phyloP scores from a whole-genome alignment of 495 filamentous ascomycete genomes.

The Hypoxylon fuscum region DNA sequence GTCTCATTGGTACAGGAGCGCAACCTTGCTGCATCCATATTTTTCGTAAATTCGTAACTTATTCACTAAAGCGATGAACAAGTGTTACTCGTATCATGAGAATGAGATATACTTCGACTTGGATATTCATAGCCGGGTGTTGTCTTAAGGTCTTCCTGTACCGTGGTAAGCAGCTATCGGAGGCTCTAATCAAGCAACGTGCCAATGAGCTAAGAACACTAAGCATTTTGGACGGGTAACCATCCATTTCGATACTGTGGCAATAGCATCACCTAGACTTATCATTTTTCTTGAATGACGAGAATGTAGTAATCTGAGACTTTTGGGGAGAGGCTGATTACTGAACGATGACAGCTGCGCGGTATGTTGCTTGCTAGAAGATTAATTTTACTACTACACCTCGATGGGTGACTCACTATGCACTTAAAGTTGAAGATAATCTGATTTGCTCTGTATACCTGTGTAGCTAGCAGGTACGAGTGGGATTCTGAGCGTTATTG shows the following conservation, averaged over 20 bases:
- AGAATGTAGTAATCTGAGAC: background rate
- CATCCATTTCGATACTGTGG: constrained; percentile 10
- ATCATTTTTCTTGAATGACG: background rate
- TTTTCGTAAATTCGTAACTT: background rate
- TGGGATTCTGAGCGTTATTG: constrained; percentile 10
- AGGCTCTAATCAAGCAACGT: constrained; percentile 2
- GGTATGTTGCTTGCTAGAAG: too few species aligned
- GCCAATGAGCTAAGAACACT: constrained; percentile 30
- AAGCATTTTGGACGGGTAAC: constrained; percentile 30
- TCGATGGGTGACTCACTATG: background rate
- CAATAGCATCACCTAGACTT: background rate
- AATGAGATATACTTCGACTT: too few species aligned
- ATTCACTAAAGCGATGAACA: too few species aligned
- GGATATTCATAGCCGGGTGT: too few species aligned
- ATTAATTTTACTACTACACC: background rate
- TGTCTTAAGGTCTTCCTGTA: too few species aligned
- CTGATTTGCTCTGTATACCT: background rate
- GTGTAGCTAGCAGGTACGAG: background rate
- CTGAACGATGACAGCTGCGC: background rate
- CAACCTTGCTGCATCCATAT: background rate
- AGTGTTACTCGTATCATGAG: too few species aligned
- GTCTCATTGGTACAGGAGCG: constrained; percentile 19
- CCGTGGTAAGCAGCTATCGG: background rate
- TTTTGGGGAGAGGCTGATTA: background rate
- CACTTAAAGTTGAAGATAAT: background rate